Conservation (phyloP, 2,329 filamentous ascomycete genomes). For the Trichoderma guizhouense region DNA sequence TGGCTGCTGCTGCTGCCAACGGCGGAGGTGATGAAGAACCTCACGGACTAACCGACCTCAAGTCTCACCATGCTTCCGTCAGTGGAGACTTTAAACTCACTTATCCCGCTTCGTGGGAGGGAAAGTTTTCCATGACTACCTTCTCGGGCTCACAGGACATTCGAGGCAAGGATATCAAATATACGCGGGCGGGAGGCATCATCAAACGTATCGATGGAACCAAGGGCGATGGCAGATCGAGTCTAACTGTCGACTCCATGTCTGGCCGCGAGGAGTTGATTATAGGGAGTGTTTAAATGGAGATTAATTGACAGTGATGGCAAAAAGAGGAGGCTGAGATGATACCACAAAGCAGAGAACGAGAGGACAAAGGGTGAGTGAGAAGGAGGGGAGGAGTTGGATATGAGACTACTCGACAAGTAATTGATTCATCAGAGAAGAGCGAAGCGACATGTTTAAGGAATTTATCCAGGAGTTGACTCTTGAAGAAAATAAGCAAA, state of each 20-base stretch:
- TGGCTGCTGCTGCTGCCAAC: not conserved
- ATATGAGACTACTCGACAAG: not conserved
- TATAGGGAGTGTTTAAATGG: conserved; percentile 25
- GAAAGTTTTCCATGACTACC: conserved; percentile 38
- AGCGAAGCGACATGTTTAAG: not conserved
- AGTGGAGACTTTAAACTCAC: conserved; percentile 42
- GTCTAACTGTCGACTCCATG: conserved; percentile 31
- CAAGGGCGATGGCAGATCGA: conserved; percentile 41
- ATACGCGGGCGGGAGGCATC: conserved; percentile 35
- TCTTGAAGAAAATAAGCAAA: not conserved
- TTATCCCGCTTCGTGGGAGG: conserved; percentile 51
- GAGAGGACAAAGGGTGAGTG: not conserved
- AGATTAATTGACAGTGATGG: not conserved
- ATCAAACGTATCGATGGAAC: conserved; percentile 34
- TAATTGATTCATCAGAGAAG: not conserved
- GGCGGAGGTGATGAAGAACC: not conserved
- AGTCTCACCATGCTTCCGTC: conserved; percentile 42
- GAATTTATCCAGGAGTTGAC: not conserved
- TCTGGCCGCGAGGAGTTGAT: conserved; percentile 30
- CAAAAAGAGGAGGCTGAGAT: not conserved
- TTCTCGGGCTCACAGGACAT: conserved; percentile 40
- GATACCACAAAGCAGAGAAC: not conserved
- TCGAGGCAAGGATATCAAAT: conserved; percentile 41
- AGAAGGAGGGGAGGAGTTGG: not conserved
- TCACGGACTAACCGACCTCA: conserved; percentile 35